Evolutionary conservation across 2,329 filamentous ascomycete species (phyloP), one percentile per base, ranked within the genome.

Genomic region (Taxawa tesnikishii): DNA sequence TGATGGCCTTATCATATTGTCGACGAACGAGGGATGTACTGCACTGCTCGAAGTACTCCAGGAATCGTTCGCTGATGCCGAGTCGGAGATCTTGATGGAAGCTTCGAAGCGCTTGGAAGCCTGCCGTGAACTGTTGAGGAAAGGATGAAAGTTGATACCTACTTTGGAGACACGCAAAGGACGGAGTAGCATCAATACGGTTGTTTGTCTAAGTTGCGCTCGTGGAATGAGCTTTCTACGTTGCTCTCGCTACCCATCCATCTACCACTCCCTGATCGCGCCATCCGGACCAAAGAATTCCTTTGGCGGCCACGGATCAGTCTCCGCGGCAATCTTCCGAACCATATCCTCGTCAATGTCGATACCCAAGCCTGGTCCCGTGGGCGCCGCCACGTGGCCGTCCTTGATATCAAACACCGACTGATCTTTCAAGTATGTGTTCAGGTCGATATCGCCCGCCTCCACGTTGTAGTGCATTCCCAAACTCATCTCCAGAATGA

Each of bases 21-120:
- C 65, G 15, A 82, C 83, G 9, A 70, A 88, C 39, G 93, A 92
- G 50, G 72, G 73, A 12, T 94, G 83, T 51, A 73, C 81, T 25
- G 79, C 83, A 0, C 55, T 94, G 47, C 58, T 94, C 39, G 70
- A 87, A 56, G 70, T 90, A 11, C 67, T 94, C 33, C 76, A 79
- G 41, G 78, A 84, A 35, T 79, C 80, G 16, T 93, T 94, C 51
- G 68, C 71, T 41, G 76, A 75, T 43, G 83, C 84, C 16, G 70
- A 85, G 30, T 94, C 87, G 83, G 84, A 94, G 60, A 60, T 94
- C 32, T 62, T 94, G 37, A 75, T 87, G 32, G 87, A 94, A 56
- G 87, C 83, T 16, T 80, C 82, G 15, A 79, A 72, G 15, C 58
- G 94, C 34, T 56, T 94, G 46, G 74, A 68, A 33, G 90, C 87